Evolutionary conservation across 345 rosid species (phyloP).

Genomic region (Populus pruinosa): DNA sequence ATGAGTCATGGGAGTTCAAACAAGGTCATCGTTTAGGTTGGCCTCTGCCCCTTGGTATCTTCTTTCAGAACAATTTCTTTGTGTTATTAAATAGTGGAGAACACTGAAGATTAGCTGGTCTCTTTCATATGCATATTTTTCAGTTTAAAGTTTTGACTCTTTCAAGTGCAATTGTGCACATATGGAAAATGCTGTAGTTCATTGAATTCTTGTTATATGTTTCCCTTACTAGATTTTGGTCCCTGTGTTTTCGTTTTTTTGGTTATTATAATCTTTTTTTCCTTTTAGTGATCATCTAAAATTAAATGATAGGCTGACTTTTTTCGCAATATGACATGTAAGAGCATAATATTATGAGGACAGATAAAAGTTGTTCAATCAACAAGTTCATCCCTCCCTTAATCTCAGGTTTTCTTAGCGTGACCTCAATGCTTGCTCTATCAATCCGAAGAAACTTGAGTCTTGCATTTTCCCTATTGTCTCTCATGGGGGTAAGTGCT

Average conservation of each 20-base stretch:
- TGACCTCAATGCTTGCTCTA: conserved; percentile 51
- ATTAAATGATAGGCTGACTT: neutral
- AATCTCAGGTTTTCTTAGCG: conserved; percentile 46
- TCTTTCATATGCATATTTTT: no score
- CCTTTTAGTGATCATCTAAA: neutral
- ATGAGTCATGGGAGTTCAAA: no score
- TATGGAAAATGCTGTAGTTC: no score
- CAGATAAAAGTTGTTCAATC: neutral
- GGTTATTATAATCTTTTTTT: neutral
- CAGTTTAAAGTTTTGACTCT: no score
- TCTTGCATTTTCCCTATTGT: conserved; percentile 48
- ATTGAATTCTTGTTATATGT: no score
- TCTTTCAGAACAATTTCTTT: no score
- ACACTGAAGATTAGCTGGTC: no score
- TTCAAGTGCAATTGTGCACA: no score
- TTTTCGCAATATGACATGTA: neutral
- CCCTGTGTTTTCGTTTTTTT: neutral
- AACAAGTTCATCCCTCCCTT: neutral
- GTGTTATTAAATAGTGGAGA: no score
- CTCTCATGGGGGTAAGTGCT: conserved; percentile 52
- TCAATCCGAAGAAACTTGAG: conserved; percentile 44
- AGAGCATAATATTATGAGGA: neutral
- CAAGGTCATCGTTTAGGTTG: no score
- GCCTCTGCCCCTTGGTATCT: no score
- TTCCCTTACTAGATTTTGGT: no score